Base-by-base conservation (phyloP, 148 eudicot species). In the Chenopodium quinoa region DNA sequence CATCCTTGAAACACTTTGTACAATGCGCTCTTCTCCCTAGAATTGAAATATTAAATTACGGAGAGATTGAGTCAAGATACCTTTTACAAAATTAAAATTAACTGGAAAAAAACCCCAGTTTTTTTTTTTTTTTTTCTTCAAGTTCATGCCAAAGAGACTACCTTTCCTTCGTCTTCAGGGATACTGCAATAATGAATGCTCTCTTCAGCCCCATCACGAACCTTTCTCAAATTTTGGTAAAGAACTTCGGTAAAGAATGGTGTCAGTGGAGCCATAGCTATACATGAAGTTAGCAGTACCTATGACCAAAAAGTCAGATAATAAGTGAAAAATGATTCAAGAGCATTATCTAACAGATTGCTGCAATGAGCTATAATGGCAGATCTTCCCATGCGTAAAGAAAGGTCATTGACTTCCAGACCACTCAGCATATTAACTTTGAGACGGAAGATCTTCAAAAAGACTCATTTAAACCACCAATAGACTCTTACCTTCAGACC, bases 221-320 rank as follows among this genome's bases (percentile, higher is more conserved):
- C 95, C 86, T 91, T 93, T 58, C 94, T 90, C 88, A 96, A 56
- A 82, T 96, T 96, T 84, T 92, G 93, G 85, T 96, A 93, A 44
- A 96, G 92, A 72, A 91, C 93, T 83, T 96, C 99, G 20, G 98
- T 92, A 83, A 96, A 96, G 83, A 93, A 96, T 48, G 99, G 99
- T 1, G 98, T 96, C 80, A 93, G 92, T 8, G 98, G 99, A 86
- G 99, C 93, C 99, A 96, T 96, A 52, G 94, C 92, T 86, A 91
- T 91, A 70, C 98, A 93, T 74, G 97, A 91, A 58, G 99, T 94
- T 79, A 93, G 76, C 78, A 96, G 90, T 76, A 96, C 97, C 97
- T 93, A 74, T 10, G 60, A 79, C n/a, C 50, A 74, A 85, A 23
- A 80, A 76, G 22, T 40, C 9, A 44, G 29, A 47, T 16, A 9